A percentile compares a stretch with the other conserved stretches of the same genome.
These are phyloP conservation scores for Lepidium campestre DNA, from an alignment of 441 rosid species.

Conservation along the genomic window DNA sequence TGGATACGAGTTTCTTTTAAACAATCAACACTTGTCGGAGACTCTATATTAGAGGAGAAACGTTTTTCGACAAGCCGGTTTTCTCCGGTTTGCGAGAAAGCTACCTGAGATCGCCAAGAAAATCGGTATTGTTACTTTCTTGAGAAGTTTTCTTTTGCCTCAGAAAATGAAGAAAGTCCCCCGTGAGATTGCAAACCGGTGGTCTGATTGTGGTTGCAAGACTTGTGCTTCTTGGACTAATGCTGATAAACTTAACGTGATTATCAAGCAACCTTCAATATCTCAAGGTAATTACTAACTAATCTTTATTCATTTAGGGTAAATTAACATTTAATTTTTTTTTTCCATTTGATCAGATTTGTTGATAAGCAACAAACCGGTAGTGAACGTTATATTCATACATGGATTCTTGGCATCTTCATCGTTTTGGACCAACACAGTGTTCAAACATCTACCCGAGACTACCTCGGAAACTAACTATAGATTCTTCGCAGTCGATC, in stretches of 20 bases:
- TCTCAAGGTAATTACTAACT: conserved; percentile 34
- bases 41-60: conserved; percentile 54
- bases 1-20: not conserved
- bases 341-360: conserved; percentile 12
- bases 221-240: conserved; percentile 58
- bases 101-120: conserved; percentile 28
- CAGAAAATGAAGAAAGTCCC: conserved; percentile 9
- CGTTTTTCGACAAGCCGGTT: conserved; percentile 43
- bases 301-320: not conserved
- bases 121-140: conserved; percentile 21
- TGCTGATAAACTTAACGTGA: conserved; percentile 45
- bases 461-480: conserved; percentile 22
- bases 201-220: conserved; percentile 82
- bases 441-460: conserved; percentile 47
- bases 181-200: conserved; percentile 27
- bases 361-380: conserved; percentile 29
- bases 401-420: conserved; percentile 78
- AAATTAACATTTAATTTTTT: not conserved
- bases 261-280: conserved; percentile 41
- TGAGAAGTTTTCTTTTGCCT: conserved; percentile 25
- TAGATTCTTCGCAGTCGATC: conserved; percentile 64
- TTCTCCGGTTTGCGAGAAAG: conserved; percentile 35
- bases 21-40: conserved; percentile 36
- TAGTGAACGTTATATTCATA: conserved; percentile 63
- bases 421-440: conserved; percentile 63